These are phyloP conservation scores for Eucalyptus tenuipes DNA, from an alignment of 345 rosid species.

Conservation along the genomic window DNA sequence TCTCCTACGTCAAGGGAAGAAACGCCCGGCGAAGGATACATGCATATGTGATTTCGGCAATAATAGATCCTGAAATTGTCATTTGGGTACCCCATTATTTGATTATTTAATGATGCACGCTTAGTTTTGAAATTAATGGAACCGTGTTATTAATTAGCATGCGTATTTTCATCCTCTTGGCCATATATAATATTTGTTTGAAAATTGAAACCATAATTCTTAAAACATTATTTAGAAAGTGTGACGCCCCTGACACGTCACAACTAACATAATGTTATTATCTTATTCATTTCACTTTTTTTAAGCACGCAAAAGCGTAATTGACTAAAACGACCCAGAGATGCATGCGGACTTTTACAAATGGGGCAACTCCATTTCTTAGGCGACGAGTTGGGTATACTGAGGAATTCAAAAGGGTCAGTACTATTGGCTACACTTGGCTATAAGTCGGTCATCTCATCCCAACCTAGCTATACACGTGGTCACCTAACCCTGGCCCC, in stretches of 20 bases:
- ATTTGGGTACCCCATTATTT: background rate
- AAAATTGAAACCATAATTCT: background rate
- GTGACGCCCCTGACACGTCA: too few relatives aligned
- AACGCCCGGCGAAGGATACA: background rate
- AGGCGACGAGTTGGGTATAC: rapidly evolving
- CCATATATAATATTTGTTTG: background rate
- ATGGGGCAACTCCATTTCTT: too few relatives aligned
- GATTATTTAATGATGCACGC: background rate
- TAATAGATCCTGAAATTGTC: background rate
- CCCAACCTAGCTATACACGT: too few relatives aligned
- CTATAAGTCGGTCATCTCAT: too few relatives aligned
- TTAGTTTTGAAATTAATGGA: background rate
- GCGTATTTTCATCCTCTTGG: background rate
- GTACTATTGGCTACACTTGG: too few relatives aligned
- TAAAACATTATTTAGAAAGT: background rate
- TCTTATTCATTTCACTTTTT: too few relatives aligned
- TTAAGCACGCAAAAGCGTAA: too few relatives aligned
- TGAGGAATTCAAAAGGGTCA: too few relatives aligned
- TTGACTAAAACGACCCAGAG: too few relatives aligned
- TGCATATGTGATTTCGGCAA: background rate
- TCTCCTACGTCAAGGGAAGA: background rate
- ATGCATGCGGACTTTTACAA: too few relatives aligned
- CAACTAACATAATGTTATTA: too few relatives aligned
- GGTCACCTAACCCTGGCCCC: too few relatives aligned
- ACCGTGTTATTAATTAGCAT: background rate